A percentile compares a stretch with the other conserved stretches of the same genome.
Conservation (phyloP, 2,329 filamentous ascomycete species). For the Aspergillus proliferans region DNA sequence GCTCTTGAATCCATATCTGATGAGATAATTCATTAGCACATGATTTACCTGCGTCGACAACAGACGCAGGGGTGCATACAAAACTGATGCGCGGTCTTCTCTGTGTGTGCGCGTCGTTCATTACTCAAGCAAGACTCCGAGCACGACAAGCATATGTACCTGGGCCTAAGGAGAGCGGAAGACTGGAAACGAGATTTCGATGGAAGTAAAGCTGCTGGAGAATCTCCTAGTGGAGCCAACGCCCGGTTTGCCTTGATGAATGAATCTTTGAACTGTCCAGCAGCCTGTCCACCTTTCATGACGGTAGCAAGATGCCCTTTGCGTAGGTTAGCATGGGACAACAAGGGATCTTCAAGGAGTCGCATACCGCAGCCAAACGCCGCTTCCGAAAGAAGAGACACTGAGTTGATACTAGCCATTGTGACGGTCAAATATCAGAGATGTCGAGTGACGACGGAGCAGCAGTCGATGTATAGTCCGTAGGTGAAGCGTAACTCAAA, state of each 20-base stretch:
- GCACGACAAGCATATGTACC: conserved; percentile 35
- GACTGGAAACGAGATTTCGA: conserved; percentile 16
- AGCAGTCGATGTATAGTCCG: not conserved
- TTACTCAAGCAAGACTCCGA: conserved; percentile 24
- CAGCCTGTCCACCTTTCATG: conserved; percentile 26
- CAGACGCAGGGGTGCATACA: conserved; percentile 23
- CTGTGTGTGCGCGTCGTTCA: conserved; percentile 29
- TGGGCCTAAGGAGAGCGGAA: conserved; percentile 29
- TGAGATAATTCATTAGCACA: conserved; percentile 1
- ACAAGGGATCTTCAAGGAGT: not conserved
- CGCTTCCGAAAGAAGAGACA: conserved; percentile 30
- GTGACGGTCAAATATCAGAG: conserved; percentile 2
- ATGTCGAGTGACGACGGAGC: not conserved
- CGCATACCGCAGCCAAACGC: conserved; percentile 38
- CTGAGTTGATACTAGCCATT: conserved; percentile 31
- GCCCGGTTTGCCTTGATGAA: conserved; percentile 28
- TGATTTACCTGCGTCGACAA: too few species aligned
- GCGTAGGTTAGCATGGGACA: conserved; percentile 11
- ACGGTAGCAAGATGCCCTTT: conserved; percentile 35
- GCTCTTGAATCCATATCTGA: conserved; percentile 38
- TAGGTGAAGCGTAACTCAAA: not conserved
- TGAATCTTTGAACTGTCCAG: conserved; percentile 29
- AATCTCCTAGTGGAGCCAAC: conserved; percentile 22
- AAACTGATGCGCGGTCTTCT: conserved; percentile 35
- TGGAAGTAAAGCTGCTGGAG: conserved; percentile 13